Percentiles rank a stretch among this genome's conserved stretches.
These are phyloP conservation scores for Xylaria cubensis DNA, from an alignment of 495 filamentous ascomycete genomes.

Conservation along the genomic window DNA sequence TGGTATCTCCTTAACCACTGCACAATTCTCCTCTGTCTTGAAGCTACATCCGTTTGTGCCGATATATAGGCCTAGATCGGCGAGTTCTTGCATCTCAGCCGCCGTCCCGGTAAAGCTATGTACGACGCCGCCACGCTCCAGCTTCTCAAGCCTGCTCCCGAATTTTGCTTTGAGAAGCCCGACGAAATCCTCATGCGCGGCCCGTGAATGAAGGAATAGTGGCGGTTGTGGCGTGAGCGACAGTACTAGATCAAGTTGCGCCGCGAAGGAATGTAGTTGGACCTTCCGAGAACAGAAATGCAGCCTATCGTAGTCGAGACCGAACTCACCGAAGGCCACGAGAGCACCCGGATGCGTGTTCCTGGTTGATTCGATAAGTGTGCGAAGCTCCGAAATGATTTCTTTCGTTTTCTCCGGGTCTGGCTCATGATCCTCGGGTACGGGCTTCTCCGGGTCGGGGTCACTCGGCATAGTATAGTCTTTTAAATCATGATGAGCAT, in stretches of 20 bases:
- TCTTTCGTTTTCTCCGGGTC: slow-evolving; percentile 42
- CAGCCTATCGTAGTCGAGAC: slow-evolving; percentile 93
- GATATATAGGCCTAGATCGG: slow-evolving; percentile 79
- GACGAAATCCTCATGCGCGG: slow-evolving; percentile 83
- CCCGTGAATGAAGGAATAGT: slow-evolving; percentile 88
- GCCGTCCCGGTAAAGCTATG: slow-evolving; percentile 89
- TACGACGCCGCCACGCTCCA: slow-evolving; percentile 79
- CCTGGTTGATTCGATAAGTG: slow-evolving; percentile 53
- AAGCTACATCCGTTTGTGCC: slow-evolving; percentile 91
- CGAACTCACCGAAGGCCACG: slow-evolving; percentile 93
- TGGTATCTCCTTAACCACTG: slow-evolving; percentile 76
- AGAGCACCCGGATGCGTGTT: slow-evolving; percentile 54
- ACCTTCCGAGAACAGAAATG: slow-evolving; percentile 75
- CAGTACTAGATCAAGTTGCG: slow-evolving; percentile 75
- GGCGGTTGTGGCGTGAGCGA: slow-evolving; percentile 75
- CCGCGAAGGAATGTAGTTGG: slow-evolving; percentile 84
- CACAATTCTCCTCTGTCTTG: slow-evolving; percentile 89
- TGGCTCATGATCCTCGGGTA: slow-evolving; percentile 48
- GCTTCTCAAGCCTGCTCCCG: slow-evolving; percentile 53
- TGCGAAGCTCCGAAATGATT: slow-evolving; percentile 66
- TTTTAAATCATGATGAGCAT: slow-evolving; percentile 53
- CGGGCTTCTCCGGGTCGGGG: slow-evolving; percentile 48
- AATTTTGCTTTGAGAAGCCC: slow-evolving; percentile 58
- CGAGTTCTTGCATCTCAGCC: slow-evolving; percentile 79
- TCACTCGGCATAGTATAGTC: slow-evolving; percentile 52